Evolutionary conservation across 345 rosid species (phyloP).

Genomic region (Citrus medica): DNA sequence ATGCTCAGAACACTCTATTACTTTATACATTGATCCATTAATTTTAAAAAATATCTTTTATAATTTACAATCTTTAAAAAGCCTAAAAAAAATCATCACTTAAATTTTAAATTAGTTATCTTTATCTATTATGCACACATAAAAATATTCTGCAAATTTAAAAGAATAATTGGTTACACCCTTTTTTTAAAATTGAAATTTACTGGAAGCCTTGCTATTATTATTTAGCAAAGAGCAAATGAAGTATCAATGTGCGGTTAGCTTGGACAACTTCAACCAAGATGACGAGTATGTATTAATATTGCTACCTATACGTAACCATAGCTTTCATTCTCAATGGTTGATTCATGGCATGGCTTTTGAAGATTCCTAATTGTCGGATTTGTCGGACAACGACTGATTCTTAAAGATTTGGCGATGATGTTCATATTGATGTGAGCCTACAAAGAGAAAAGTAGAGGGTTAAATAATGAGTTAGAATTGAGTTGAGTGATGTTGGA

Average conservation of each 20-base stretch:
- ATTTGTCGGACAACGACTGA: slow-evolving; percentile 39
- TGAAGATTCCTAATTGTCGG: slow-evolving; percentile 53
- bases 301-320: slow-evolving; percentile 34
- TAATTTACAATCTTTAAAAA: no score
- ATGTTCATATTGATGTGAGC: background rate
- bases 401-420: slow-evolving; percentile 18
- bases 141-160: no score
- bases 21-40: no score
- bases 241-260: slow-evolving; percentile 45
- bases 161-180: no score
- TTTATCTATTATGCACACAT: no score
- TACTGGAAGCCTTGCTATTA: slow-evolving; percentile 26
- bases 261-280: slow-evolving; percentile 48
- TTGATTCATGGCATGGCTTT: slow-evolving; percentile 54
- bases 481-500: background rate
- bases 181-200: no score
- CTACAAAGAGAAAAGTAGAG: background rate
- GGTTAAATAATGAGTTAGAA: background rate
- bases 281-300: slow-evolving; percentile 47
- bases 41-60: no score
- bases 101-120: no score
- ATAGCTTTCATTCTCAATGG: slow-evolving; percentile 53
- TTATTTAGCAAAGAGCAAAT: slow-evolving; percentile 28
- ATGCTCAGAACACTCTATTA: no score
- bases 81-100: no score